Percentiles rank a stretch among this genome's conserved stretches.
Conservation (phyloP, 352 stramenopile genomes). For the Globisporangium spiculum region DNA sequence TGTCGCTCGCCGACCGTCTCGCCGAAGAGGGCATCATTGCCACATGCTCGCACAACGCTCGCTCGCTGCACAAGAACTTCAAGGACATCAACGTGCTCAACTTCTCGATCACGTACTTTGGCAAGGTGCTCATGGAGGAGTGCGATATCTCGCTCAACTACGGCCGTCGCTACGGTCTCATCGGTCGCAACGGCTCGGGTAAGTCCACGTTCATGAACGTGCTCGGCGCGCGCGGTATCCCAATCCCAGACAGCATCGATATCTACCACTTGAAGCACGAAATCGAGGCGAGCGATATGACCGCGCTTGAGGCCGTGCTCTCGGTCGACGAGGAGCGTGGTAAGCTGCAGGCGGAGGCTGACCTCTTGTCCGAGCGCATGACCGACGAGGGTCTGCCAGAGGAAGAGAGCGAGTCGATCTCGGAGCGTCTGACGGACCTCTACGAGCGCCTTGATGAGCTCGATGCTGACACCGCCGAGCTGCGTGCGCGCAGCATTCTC, state of each 20-base stretch:
- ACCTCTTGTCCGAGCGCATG: conserved; percentile 91
- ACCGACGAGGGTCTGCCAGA: conserved; percentile 87
- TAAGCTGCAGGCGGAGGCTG: conserved; percentile 91
- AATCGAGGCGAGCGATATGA: conserved; percentile 93
- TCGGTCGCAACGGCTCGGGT: conserved; percentile 95
- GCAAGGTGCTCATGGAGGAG: conserved; percentile 95
- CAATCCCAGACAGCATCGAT: conserved; percentile 95
- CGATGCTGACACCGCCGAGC: conserved; percentile 92
- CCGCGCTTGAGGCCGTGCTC: conserved; percentile 94
- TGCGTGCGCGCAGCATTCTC: conserved; percentile 93
- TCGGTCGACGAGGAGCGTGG: conserved; percentile 93
- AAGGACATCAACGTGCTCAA: conserved; percentile 98
- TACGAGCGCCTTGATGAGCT: conserved; percentile 96
- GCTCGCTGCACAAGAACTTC: conserved; percentile 92
- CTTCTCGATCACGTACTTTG: conserved; percentile 96
- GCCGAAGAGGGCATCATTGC: conserved; percentile 94
- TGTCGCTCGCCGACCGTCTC: conserved; percentile 87
- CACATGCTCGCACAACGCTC: conserved; percentile 94
- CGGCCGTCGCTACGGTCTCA: conserved; percentile 96
- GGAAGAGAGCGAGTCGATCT: conserved; percentile 79
- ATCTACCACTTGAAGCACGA: conserved; percentile 97
- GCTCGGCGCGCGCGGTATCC: conserved; percentile 92
- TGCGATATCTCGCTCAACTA: conserved; percentile 97
- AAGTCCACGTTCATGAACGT: conserved; percentile 98
- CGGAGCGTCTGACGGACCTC: conserved; percentile 90